Base-by-base conservation (phyloP, 1,284 basidiomycete species). In the Porphyrellus sp. region DNA sequence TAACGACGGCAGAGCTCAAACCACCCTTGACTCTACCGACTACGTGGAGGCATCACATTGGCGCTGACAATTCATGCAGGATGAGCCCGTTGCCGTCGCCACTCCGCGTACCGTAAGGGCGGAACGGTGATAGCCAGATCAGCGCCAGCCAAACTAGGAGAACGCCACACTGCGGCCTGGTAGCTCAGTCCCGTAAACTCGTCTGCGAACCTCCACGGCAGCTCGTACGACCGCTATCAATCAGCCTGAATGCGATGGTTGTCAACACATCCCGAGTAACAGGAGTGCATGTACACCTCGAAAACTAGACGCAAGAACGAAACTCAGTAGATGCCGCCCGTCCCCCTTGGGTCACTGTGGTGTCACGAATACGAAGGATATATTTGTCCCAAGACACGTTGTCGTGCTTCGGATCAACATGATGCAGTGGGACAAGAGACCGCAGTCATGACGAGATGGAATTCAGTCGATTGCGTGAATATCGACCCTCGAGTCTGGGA, bases 391-490 rank as follows among this genome's bases (percentile, higher is more conserved):
- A 53, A 13, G 45, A 48, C 51, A 52, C 15, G 42, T 33, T 43
- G 39, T 21, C 28, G 31, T 46, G 45, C 51, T 53, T 62, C 54
- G 52, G 59, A 62, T 48, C 52, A 49, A 42, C 56, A 34, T 39
- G 33, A 42, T 46, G 31, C 40, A 49, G 24, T 24, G 21, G 11
- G 25, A 24, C 35, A 23, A 30, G 25, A 18, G 40, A 37, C 39
- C n/a, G 37, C 38, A 27, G 18, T 24, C 30, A 34, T n/a, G 38
- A 46, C 15, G 49, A 39, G 31, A 34, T 27, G 44, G 25, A 21
- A 50, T 50, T 34, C 41, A 23, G 34, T 46, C 23, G 42, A 43
- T 24, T 30, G 34, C 7, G 31, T 25, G 46, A 40, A 47, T 43
- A 31, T 13, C 23, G 27, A 41, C 25, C 30, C 30, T 43, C 44